Conservation (phyloP, 1,284 basidiomycete genomes). For the Exobasidium cylindrosporum region DNA sequence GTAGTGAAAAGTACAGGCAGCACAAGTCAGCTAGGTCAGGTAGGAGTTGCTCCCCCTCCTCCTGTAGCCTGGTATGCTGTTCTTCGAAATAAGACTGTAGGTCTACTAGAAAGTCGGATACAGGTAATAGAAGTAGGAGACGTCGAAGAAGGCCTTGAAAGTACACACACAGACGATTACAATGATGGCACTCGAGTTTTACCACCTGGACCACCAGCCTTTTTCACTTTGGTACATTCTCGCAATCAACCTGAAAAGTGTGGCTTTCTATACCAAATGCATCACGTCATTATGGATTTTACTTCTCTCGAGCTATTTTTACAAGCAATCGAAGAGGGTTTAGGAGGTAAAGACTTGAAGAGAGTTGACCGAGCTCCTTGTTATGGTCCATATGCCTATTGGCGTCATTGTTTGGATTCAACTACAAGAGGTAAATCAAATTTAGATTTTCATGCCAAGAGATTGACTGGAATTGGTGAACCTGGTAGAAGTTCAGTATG, state of each 20-base stretch:
- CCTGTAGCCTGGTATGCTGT: not conserved
- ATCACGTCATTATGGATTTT: not conserved
- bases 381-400: slow-evolving; percentile 1
- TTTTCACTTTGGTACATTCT: not conserved
- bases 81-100: not conserved
- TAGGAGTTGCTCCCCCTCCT: not conserved
- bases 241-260: not conserved
- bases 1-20: not conserved
- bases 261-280: not conserved
- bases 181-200: not conserved
- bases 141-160: not conserved
- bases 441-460: not conserved
- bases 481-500: not conserved
- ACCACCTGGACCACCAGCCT: not conserved
- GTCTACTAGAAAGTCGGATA: not conserved
- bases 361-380: not conserved
- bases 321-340: not conserved
- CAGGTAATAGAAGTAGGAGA: not conserved
- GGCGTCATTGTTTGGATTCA: not conserved
- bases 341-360: not conserved
- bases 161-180: not conserved
- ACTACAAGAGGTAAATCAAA: not conserved
- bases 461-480: not conserved
- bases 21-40: not conserved
- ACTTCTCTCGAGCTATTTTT: not conserved